These are phyloP conservation scores for Cladosporium sp. DNA, from an alignment of 2,329 filamentous ascomycete species.

Conservation along the genomic window DNA sequence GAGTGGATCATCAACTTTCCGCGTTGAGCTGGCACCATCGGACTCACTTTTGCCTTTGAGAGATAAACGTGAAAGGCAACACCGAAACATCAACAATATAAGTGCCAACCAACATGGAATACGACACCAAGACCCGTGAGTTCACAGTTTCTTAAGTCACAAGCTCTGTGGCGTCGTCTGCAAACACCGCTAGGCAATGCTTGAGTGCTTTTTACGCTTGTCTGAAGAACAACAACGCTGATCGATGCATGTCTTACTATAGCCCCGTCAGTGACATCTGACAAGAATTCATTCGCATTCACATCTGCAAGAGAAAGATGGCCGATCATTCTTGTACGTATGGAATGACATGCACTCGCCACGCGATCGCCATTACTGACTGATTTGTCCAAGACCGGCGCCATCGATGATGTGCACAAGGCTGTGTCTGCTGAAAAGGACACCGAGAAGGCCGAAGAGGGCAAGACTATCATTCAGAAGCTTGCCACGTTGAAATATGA, in stretches of 20 bases:
- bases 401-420: constrained; percentile 92
- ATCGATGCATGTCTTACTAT: constrained; percentile 21
- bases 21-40: constrained; percentile 1
- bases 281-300: constrained; percentile 83
- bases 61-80: not conserved
- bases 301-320: constrained; percentile 83
- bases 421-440: constrained; percentile 62
- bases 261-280: constrained; percentile 78
- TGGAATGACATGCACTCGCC: not conserved
- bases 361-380: not conserved
- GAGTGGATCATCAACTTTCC: constrained; percentile 4
- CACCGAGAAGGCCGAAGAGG: constrained; percentile 69
- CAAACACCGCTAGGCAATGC: not conserved
- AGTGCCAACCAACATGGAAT: constrained; percentile 59
- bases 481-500: constrained; percentile 89
- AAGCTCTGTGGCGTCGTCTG: not conserved
- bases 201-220: constrained; percentile 18
- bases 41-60: not conserved
- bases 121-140: constrained; percentile 73
- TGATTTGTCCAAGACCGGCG: constrained; percentile 65
- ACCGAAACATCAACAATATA: not conserved
- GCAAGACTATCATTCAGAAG: constrained; percentile 79
- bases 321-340: constrained; percentile 83
- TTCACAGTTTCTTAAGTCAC: constrained; percentile 14
- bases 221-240: constrained; percentile 3